Evolutionary conservation across 345 rosid species (phyloP).

Genomic region (Hypericum perforatum): DNA sequence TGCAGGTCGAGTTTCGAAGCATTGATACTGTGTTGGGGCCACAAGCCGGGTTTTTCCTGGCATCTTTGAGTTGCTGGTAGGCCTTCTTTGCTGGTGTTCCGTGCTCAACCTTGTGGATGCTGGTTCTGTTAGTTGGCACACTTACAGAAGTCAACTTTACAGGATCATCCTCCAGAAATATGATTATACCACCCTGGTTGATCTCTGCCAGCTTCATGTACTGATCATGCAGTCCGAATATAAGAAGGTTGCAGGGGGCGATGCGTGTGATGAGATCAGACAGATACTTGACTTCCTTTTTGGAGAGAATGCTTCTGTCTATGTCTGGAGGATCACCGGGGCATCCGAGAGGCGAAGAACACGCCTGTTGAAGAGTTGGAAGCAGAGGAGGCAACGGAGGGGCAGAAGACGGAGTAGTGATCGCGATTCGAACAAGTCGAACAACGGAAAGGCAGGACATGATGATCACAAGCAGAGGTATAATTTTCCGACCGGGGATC

Average conservation of each 20-base stretch:
- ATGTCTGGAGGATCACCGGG: slow-evolving; percentile 11
- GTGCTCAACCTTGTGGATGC: slow-evolving; percentile 45
- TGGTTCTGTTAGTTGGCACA: slow-evolving; percentile 29
- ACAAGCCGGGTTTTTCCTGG: slow-evolving; percentile 48
- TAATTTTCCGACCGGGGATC: slow-evolving; percentile 42
- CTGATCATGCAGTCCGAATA: slow-evolving; percentile 51
- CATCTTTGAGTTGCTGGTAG: slow-evolving; percentile 63
- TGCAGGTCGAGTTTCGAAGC: slow-evolving; percentile 40
- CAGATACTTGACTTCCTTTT: slow-evolving; percentile 58
- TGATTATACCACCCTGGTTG: slow-evolving; percentile 53
- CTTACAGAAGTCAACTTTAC: slow-evolving; percentile 31
- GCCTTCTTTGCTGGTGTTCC: slow-evolving; percentile 46
- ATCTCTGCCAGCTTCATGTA: slow-evolving; percentile 45
- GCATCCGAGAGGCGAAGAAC: slow-evolving; percentile 19
- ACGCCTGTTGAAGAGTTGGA: slow-evolving; percentile 21
- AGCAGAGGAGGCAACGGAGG: slow-evolving; percentile 20
- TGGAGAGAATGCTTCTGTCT: slow-evolving; percentile 24
- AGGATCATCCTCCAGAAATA: slow-evolving; percentile 59
- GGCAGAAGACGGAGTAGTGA: slow-evolving; percentile 35
- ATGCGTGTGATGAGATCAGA: slow-evolving; percentile 30
- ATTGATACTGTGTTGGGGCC: slow-evolving; percentile 20
- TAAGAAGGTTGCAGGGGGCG: slow-evolving; percentile 78
- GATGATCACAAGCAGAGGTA: slow-evolving; percentile 52
- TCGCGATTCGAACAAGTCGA: slow-evolving; percentile 43
- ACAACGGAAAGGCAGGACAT: slow-evolving; percentile 51